phyloP scores from a whole-genome alignment of 2,329 filamentous ascomycete species.

The Talaromyces atroroseus region DNA sequence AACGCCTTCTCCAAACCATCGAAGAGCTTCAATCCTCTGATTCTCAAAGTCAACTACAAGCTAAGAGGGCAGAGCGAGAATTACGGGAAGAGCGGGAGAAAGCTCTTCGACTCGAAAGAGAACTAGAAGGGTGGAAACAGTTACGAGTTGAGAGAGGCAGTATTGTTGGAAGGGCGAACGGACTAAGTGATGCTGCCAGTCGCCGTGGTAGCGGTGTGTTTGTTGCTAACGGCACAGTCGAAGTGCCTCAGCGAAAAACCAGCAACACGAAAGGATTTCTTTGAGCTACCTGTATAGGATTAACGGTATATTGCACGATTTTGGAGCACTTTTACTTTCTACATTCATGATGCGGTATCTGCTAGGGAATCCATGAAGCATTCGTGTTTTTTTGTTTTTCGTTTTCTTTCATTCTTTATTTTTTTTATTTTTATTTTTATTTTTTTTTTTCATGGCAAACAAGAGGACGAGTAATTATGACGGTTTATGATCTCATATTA shows the following conservation, averaged over 20 bases:
- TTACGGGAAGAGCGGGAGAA: slow-evolving; percentile 84
- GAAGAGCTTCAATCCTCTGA: slow-evolving; percentile 90
- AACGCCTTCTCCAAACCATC: slow-evolving; percentile 82
- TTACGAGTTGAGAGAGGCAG: slow-evolving; percentile 59
- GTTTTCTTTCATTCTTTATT: too few species aligned
- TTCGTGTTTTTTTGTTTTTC: background rate
- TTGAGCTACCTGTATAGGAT: slow-evolving; percentile 28
- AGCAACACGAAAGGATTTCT: slow-evolving; percentile 77
- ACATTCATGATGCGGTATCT: background rate
- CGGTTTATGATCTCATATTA: background rate
- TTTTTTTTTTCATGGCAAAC: background rate
- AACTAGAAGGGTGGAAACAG: slow-evolving; percentile 75
- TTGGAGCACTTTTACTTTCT: slow-evolving; percentile 1
- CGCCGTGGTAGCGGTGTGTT: slow-evolving; percentile 35
- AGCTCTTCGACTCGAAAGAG: slow-evolving; percentile 72
- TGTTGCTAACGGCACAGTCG: slow-evolving; percentile 36
- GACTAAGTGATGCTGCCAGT: slow-evolving; percentile 36
- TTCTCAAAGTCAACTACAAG: slow-evolving; percentile 70
- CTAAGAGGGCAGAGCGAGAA: slow-evolving; percentile 82
- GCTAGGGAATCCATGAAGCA: background rate
- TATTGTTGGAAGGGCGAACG: slow-evolving; percentile 22
- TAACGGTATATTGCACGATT: background rate
- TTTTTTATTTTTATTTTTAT: background rate
- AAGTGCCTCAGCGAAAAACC: slow-evolving; percentile 60
- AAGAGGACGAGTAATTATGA: background rate